These are phyloP conservation scores for Heterobasidion annosum DNA, from an alignment of 1,284 basidiomycete genomes.

Conservation along the genomic window DNA sequence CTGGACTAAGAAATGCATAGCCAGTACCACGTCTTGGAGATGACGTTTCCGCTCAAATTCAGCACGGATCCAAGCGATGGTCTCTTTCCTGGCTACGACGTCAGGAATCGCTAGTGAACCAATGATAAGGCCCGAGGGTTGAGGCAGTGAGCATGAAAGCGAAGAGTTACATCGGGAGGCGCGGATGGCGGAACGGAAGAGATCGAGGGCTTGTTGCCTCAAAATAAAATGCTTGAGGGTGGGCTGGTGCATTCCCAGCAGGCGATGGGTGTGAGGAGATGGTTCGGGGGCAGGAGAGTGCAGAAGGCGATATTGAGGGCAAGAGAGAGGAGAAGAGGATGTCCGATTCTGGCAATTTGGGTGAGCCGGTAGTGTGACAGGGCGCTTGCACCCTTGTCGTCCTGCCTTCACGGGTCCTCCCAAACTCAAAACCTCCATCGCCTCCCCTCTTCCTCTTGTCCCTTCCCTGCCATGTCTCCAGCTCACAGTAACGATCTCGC, in stretches of 20 bases:
- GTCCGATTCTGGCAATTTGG: not conserved
- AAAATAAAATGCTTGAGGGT: slow-evolving; percentile 72
- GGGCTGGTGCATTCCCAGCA: not conserved
- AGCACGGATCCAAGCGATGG: slow-evolving; percentile 58
- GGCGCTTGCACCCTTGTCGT: not conserved
- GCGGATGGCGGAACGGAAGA: slow-evolving; percentile 60
- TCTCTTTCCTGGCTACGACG: slow-evolving; percentile 48
- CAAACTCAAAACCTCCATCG: not conserved
- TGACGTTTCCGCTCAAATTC: slow-evolving; percentile 61
- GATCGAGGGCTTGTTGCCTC: slow-evolving; percentile 43
- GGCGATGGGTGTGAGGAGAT: too few species aligned
- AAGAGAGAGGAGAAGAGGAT: not conserved
- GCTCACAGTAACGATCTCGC: slow-evolving; percentile 8
- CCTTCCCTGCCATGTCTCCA: slow-evolving; percentile 5
- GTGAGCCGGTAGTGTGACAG: slow-evolving; percentile 2
- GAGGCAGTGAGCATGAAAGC: slow-evolving; percentile 6
- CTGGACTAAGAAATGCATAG: not conserved
- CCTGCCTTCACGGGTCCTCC: not conserved
- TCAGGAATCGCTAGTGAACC: slow-evolving; percentile 50
- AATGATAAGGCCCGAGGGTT: slow-evolving; percentile 5
- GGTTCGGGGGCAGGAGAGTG: too few species aligned
- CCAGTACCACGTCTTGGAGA: slow-evolving; percentile 45
- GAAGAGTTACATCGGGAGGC: slow-evolving; percentile 51
- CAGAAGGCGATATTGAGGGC: too few species aligned
- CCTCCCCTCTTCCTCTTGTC: slow-evolving; percentile 1